Base-by-base conservation (phyloP, 1,284 basidiomycete species). In the Butyriboletus appendiculatus region DNA sequence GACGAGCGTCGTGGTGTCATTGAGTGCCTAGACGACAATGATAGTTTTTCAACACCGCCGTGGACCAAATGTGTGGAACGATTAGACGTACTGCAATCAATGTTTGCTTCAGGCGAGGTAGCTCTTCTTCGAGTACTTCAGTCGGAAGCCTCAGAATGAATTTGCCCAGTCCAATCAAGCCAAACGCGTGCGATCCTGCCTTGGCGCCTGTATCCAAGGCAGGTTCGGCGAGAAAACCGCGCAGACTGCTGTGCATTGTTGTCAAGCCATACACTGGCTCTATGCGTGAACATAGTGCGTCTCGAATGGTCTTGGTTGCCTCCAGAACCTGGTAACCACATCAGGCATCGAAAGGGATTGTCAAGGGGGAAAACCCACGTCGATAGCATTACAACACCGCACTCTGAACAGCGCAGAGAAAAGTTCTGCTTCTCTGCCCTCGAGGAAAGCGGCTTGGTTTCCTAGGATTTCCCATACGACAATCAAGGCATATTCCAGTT, bases 241-340 rank as follows among this genome's bases (percentile, higher is more conserved):
- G 79, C 44, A 92, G 65, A 62, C 81, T 81, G 22, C 85, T 84
- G 58, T 91, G 87, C 73, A 92, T 80, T 6, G 86, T 90, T 15
- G 89, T 90, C 59, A 94, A 72, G 5, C 91, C 90, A 65, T 90
- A 92, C 26, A 94, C 85, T 24, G 91, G 87, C 59, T 91, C 92
- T 61, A 89, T 81, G 56, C 81, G 83, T 15, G 76, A 73, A 37
- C 86, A 81, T 35, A 92, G 76, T 16, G 80, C 79, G 68, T 92
- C 90, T 45, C 90, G 85, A 59, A 92, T 85, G 8, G 84, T 81
- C 62, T 84, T 90, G 16, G 90, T 90, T 7, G 88, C 90, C 67
- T 91, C 88, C 55, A 91, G 75, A 43, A 92, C 83, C 89, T 92
- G 32, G 16, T 32, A 35, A 35, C 37, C 55, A 42, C 20, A 35